A percentile compares a stretch with the other conserved stretches of the same genome.
phyloP scores from a whole-genome alignment of 768 basidiomycete genomes.

The Ephemerocybe angulata region DNA sequence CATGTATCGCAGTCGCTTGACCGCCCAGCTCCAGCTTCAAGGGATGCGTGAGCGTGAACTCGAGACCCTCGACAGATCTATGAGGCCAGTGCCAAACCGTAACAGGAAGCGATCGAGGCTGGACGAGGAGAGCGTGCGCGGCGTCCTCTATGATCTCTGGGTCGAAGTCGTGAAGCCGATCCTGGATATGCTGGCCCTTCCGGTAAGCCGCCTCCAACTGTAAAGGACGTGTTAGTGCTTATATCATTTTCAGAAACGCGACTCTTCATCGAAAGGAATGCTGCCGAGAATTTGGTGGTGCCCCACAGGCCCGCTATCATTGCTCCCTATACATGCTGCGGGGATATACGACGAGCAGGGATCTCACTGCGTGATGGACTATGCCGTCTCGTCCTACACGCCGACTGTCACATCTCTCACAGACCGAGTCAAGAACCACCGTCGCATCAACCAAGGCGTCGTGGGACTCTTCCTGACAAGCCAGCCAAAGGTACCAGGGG shows the following conservation, averaged over 20 bases:
- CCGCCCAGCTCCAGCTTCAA: background rate
- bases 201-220: background rate
- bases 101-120: background rate
- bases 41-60: background rate
- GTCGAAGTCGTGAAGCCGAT: constrained; percentile 6
- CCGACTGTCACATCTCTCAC: background rate
- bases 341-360: background rate
- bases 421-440: background rate
- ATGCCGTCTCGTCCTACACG: background rate
- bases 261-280: background rate
- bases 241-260: background rate
- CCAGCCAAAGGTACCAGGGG: background rate
- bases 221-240: background rate
- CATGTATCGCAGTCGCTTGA: background rate
- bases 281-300: constrained; percentile 13
- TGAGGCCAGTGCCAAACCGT: too few relatives aligned
- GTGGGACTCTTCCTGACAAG: background rate
- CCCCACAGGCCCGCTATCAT: constrained; percentile 9
- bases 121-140: background rate
- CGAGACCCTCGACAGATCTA: background rate
- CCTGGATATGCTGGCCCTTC: constrained; percentile 6
- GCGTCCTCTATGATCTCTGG: background rate
- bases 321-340: constrained; percentile 12
- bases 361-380: background rate
- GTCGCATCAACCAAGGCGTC: background rate